These are phyloP conservation scores for Epichloe uncinata DNA, from an alignment of 2,329 filamentous ascomycete species.

Conservation along the genomic window DNA sequence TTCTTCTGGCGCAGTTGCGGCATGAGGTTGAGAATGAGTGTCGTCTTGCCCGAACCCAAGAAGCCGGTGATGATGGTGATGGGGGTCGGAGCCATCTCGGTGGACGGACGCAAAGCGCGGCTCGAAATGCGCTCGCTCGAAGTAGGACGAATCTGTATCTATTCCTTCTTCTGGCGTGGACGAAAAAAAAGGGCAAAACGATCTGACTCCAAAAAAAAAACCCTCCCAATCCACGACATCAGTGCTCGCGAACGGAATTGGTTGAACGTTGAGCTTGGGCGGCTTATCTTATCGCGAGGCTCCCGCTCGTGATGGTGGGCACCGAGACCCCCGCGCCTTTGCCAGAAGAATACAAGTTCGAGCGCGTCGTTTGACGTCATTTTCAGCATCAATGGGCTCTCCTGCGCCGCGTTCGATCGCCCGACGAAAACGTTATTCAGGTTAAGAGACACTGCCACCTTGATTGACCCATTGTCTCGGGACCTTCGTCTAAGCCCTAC, in stretches of 20 bases:
- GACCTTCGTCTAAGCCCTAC: too few relatives aligned
- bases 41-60: constrained; percentile 91
- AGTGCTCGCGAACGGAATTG: neutral
- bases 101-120: neutral
- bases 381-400: neutral
- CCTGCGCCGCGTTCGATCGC: too few relatives aligned
- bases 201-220: too few relatives aligned
- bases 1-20: constrained; percentile 70
- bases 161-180: neutral
- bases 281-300: neutral
- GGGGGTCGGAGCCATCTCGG: constrained; percentile 55
- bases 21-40: constrained; percentile 83
- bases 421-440: too few relatives aligned
- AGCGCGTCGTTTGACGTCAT: neutral
- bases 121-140: too few relatives aligned
- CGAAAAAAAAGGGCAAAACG: neutral
- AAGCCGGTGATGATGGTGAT: constrained; percentile 96
- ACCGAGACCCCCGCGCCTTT: neutral
- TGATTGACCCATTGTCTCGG: too few relatives aligned
- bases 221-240: neutral
- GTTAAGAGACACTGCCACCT: too few relatives aligned
- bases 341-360: neutral
- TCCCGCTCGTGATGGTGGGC: neutral
- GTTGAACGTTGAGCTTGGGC: neutral
- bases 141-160: neutral